Base-by-base conservation (phyloP, 2,329 filamentous ascomycete species). In the Calcarisporium arbuscula region DNA sequence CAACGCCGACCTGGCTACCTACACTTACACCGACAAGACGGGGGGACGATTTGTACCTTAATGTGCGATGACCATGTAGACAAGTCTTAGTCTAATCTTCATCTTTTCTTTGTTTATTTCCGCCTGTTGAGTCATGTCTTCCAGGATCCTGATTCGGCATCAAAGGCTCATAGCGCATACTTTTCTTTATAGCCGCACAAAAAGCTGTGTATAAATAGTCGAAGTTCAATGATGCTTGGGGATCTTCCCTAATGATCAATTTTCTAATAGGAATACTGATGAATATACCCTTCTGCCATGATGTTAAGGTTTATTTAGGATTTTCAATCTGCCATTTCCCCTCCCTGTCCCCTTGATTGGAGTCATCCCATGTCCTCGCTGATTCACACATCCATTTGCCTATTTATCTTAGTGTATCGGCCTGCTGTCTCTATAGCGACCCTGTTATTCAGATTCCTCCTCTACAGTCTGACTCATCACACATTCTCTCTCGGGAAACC, bases 11-110 rank as follows among this genome's bases (percentile, higher is more conserved):
- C 17, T 60, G 56, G 56, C 33, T 77, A 45, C 80, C 80, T 4
- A 72, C 69, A 44, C 49, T 85, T 47, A 85, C 81, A 29, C 82
- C 82, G 4, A 79, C 76, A 37, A 62, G 78, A 40, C 67, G 76
- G 31, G 81, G 82, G 0, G 74, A 80, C 18, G 79, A 85, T 51
- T 50, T 85, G 39, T 80, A 72, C 44, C 49, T 78, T 45, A 70
- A 71, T 44, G 72, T 78, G 41, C 64, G 68, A 40, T 76, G n/a
- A n/a, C n/a, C n/a, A n/a, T n/a, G n/a, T 41, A 46, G 28, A 31
- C 18, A 11, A 19, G 7, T 14, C 14, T 6, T 17, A 32, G 8
- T 9, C 11, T n/a, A 28, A 26, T 23, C 25, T 30, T 23, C 15
- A 39, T 10, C 9, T 16, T 35, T 17, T 19, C 11, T 25, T 19